These are phyloP conservation scores for Gonium pectorale DNA, from an alignment of 139 green algal species.

Conservation along the genomic window DNA sequence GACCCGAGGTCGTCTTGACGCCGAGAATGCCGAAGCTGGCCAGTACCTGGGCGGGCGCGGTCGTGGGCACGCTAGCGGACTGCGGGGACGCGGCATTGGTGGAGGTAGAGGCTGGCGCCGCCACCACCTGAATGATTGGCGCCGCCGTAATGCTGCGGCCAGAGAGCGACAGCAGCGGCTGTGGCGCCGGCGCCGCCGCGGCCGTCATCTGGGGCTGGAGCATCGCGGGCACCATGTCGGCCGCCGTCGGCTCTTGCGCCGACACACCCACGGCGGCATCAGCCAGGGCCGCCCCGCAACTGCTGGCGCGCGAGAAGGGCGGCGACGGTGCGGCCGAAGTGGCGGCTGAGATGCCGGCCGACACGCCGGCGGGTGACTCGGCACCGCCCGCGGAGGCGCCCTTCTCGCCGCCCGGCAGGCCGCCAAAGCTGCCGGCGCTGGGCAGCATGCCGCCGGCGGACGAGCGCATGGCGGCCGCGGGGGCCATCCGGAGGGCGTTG, in stretches of 20 bases:
- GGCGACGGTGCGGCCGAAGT: neutral
- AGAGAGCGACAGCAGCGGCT: neutral
- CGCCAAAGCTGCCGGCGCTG: neutral
- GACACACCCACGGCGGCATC: neutral
- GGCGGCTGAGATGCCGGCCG: neutral
- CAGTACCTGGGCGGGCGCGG: neutral
- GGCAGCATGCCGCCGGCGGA: neutral
- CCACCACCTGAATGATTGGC: slow-evolving; percentile 12
- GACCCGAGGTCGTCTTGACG: neutral
- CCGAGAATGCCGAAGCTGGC: slow-evolving; percentile 14
- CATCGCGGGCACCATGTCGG: too few species aligned
- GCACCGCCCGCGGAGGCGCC: neutral
- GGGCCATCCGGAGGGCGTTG: slow-evolving; percentile 14
- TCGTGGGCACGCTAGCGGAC: neutral
- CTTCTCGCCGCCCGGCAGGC: too few species aligned
- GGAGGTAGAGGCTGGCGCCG: too few species aligned
- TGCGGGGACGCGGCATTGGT: neutral
- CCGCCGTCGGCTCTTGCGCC: too few species aligned
- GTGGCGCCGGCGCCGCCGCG: neutral
- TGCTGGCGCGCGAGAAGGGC: neutral
- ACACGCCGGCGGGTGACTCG: slow-evolving; percentile 11
- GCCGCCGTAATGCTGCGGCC: slow-evolving; percentile 24
- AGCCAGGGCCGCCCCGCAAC: neutral
- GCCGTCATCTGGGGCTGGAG: too few species aligned
- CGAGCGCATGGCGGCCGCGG: neutral